These are phyloP conservation scores for Cryptococcus sp. DNA, from an alignment of 1,284 basidiomycete species.

Conservation along the genomic window DNA sequence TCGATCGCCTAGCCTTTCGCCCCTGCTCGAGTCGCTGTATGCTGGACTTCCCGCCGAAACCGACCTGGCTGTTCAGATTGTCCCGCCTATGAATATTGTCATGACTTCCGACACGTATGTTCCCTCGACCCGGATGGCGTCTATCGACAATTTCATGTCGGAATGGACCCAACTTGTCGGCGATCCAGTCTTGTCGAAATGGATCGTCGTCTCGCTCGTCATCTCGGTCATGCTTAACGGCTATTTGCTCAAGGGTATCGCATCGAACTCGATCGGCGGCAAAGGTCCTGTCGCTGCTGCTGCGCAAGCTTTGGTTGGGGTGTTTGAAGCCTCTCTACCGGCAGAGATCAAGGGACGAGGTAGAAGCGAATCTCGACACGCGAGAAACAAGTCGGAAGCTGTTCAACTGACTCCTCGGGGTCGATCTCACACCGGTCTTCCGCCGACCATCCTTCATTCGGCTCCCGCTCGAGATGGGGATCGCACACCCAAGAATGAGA, in stretches of 20 bases:
- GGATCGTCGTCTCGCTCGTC: slow-evolving; percentile 84
- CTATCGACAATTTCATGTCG: slow-evolving; percentile 81
- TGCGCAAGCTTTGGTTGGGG: slow-evolving; percentile 48
- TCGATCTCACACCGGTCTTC: slow-evolving; percentile 5
- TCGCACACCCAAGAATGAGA: slow-evolving; percentile 25
- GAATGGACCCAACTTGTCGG: slow-evolving; percentile 93
- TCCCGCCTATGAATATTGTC: slow-evolving; percentile 61
- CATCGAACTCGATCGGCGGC: slow-evolving; percentile 47
- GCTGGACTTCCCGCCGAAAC: slow-evolving; percentile 47
- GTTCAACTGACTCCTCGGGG: slow-evolving; percentile 16
- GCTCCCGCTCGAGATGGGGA: slow-evolving; percentile 22
- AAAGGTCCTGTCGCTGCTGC: slow-evolving; percentile 48
- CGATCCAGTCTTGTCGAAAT: slow-evolving; percentile 91
- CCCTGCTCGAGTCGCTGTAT: slow-evolving; percentile 59
- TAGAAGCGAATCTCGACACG: slow-evolving; percentile 12
- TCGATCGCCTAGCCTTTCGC: slow-evolving; percentile 54
- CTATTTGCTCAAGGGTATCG: slow-evolving; percentile 76
- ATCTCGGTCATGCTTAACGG: slow-evolving; percentile 89
- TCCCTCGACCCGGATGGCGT: slow-evolving; percentile 41
- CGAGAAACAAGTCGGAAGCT: slow-evolving; percentile 9
- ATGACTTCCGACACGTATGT: slow-evolving; percentile 26
- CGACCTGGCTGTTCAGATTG: slow-evolving; percentile 64
- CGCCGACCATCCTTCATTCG: slow-evolving; percentile 9
- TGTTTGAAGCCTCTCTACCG: slow-evolving; percentile 32
- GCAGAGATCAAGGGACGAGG: slow-evolving; percentile 25